Evolutionary conservation across 768 basidiomycete species (phyloP).

Genomic region (Lactarius sanguifluus): DNA sequence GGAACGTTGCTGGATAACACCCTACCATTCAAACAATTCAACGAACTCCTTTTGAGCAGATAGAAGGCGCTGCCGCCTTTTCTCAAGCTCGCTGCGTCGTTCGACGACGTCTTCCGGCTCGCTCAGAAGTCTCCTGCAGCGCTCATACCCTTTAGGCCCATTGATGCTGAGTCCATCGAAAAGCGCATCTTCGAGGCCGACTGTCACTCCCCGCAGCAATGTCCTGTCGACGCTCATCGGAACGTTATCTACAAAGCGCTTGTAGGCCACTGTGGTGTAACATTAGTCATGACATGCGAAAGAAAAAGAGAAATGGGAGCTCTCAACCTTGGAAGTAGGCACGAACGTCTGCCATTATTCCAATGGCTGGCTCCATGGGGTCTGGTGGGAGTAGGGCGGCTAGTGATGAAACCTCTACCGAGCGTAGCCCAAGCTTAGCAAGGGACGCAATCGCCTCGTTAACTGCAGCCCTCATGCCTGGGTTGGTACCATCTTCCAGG

Average conservation of each 20-base stretch:
- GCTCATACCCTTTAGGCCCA: slow-evolving; percentile 42
- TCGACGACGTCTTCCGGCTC: slow-evolving; percentile 47
- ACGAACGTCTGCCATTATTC: slow-evolving; percentile 71
- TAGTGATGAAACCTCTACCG: slow-evolving; percentile 44
- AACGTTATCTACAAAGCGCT: slow-evolving; percentile 47
- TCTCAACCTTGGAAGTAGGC: slow-evolving; percentile 72
- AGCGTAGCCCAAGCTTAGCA: slow-evolving; percentile 41
- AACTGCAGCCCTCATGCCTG: not conserved
- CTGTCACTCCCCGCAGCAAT: slow-evolving; percentile 47
- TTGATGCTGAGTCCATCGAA: slow-evolving; percentile 49
- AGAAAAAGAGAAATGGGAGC: slow-evolving; percentile 18
- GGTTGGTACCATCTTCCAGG: not conserved
- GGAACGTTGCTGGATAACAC: not conserved
- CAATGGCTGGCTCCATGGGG: slow-evolving; percentile 49
- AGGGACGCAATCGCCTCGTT: slow-evolving; percentile 30
- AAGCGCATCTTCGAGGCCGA: slow-evolving; percentile 44
- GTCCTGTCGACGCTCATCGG: slow-evolving; percentile 57
- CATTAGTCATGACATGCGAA: slow-evolving; percentile 11
- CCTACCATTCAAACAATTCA: slow-evolving; percentile 19
- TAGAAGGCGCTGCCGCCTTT: slow-evolving; percentile 50
- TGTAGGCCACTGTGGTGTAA: slow-evolving; percentile 45
- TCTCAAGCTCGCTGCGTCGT: slow-evolving; percentile 46
- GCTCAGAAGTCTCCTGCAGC: slow-evolving; percentile 50
- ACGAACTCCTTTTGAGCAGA: slow-evolving; percentile 45
- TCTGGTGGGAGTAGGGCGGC: slow-evolving; percentile 52